Evolutionary conservation across 169 alveolate genomes (phyloP).

Genomic region (Cryptosporidium baileyi): DNA sequence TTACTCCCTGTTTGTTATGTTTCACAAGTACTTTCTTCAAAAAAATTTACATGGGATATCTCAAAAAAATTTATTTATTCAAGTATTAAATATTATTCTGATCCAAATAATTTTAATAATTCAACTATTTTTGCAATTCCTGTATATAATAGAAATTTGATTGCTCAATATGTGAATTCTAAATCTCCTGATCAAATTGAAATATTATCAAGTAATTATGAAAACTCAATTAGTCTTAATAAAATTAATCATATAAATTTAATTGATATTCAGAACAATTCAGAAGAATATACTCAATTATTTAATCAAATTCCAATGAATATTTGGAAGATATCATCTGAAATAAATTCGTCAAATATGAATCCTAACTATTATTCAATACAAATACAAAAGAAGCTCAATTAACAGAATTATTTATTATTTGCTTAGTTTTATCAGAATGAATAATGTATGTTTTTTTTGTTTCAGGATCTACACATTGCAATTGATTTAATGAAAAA

Average conservation of each 20-base stretch:
- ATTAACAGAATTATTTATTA: neutral
- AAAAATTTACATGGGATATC: conserved; percentile 41
- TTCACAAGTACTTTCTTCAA: neutral
- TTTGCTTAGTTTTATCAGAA: conserved; percentile 30
- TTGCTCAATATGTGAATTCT: neutral
- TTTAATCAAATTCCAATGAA: neutral
- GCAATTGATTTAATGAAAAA: conserved; percentile 21
- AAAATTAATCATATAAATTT: neutral
- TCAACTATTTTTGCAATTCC: conserved; percentile 26
- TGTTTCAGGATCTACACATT: conserved; percentile 57
- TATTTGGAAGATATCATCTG: conserved; percentile 7
- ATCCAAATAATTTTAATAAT: neutral
- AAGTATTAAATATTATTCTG: conserved; percentile 19
- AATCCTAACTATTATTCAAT: conserved; percentile 14
- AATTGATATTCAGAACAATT: neutral
- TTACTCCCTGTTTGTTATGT: conserved; percentile 31
- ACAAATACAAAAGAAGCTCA: conserved; percentile 4
- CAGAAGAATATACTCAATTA: neutral
- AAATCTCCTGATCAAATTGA: conserved; percentile 26
- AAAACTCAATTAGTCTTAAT: neutral
- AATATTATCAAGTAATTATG: neutral
- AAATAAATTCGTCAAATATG: neutral
- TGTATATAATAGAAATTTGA: conserved; percentile 15
- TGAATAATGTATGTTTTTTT: conserved; percentile 33
- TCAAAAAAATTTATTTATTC: conserved; percentile 20